Conservation (phyloP, 257 asterid genomes). For the Linaria vulgaris region DNA sequence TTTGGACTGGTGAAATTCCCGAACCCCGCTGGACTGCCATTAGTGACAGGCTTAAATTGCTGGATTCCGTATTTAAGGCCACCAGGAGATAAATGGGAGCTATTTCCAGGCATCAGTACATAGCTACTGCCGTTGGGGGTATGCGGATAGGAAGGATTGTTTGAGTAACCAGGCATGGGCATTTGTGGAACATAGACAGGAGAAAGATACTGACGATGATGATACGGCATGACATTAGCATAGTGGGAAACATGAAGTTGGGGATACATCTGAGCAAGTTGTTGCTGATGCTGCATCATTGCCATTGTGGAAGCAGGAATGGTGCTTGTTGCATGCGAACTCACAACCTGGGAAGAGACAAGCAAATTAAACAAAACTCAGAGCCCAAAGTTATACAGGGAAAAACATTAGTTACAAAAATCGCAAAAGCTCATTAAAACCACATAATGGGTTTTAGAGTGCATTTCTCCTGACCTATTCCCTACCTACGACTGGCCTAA, state of each 20-base stretch:
- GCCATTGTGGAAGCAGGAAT: conserved; percentile 63
- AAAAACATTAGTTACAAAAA: neutral
- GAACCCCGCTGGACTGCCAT: conserved; percentile 70
- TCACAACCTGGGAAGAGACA: conserved; percentile 49
- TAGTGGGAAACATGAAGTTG: conserved; percentile 81
- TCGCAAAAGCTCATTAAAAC: neutral
- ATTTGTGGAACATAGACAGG: conserved; percentile 87
- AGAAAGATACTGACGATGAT: conserved; percentile 75
- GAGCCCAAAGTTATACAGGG: neutral
- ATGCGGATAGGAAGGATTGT: conserved; percentile 79
- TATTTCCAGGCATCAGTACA: conserved; percentile 83
- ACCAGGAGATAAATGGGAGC: conserved; percentile 60
- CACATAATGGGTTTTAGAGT: too few species aligned
- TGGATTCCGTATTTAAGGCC: conserved; percentile 88
- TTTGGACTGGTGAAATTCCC: conserved; percentile 75
- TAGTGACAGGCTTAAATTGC: conserved; percentile 77
- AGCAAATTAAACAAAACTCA: conserved; percentile 12
- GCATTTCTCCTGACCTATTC: neutral
- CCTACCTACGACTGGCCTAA: neutral
- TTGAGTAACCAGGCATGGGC: conserved; percentile 89
- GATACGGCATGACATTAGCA: conserved; percentile 85
- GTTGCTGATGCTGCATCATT: conserved; percentile 74
- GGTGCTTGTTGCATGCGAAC: conserved; percentile 46
- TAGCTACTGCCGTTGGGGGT: conserved; percentile 88
- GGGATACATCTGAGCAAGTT: conserved; percentile 93